A percentile compares a stretch with the other conserved stretches of the same genome.
These are phyloP conservation scores for Plantago elongata DNA, from an alignment of 257 asterid species.

Conservation along the genomic window DNA sequence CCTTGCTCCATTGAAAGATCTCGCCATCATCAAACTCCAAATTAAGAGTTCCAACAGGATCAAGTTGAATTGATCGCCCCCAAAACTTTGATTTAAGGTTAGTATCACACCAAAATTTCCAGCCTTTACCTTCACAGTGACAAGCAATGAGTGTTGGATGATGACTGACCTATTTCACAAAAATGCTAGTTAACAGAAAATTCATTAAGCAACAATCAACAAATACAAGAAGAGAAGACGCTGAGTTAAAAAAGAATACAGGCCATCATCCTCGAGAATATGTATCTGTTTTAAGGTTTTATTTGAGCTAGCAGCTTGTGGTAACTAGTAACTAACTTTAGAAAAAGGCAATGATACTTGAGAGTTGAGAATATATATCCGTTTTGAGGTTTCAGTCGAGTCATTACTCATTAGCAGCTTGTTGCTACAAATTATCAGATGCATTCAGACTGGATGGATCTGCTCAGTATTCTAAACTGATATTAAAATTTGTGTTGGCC, in stretches of 20 bases:
- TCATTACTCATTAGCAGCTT: no score
- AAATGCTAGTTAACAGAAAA: constrained; percentile 21
- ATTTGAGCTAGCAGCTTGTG: not conserved
- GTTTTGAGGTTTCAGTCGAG: not conserved
- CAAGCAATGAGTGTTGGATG: constrained; percentile 97
- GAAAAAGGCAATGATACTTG: no score
- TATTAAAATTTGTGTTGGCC: no score
- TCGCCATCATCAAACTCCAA: constrained; percentile 93
- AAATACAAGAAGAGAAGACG: not conserved
- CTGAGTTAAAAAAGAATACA: not conserved
- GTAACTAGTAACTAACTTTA: no score
- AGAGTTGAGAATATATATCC: not conserved
- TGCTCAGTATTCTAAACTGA: no score
- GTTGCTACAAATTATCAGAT: no score
- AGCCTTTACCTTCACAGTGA: constrained; percentile 94
- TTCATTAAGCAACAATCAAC: not conserved
- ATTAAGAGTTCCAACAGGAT: constrained; percentile 81
- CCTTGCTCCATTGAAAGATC: constrained; percentile 95
- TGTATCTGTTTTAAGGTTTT: not conserved
- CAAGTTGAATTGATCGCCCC: constrained; percentile 95
- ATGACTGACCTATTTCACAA: constrained; percentile 82
- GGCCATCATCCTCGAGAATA: not conserved
- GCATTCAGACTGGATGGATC: no score
- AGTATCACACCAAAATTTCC: constrained; percentile 95
- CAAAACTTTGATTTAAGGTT: constrained; percentile 90